Evolutionary conservation across 1,284 basidiomycete species (phyloP), one percentile per base, ranked within the genome.

Genomic region (Pisolithus thermaeus): DNA sequence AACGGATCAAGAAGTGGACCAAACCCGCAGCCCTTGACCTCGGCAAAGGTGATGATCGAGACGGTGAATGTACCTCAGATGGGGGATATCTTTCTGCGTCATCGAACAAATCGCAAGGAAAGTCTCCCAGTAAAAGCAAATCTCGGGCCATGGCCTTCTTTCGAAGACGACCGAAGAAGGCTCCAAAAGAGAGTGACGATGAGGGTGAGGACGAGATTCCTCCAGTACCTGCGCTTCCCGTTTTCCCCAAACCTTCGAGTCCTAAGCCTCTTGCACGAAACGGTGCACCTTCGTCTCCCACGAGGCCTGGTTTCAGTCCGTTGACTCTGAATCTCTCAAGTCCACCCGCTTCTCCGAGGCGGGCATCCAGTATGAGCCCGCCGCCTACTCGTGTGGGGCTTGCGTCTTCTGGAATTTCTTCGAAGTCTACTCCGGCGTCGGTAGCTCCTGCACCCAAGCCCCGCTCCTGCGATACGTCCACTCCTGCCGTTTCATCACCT

Each of bases 141-240:
- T 61, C 67, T 25, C 65, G 66, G 47, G 65, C 63, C 39, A 65
- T 65, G 55, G 60, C 64, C 16, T 65, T 65, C 55, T 65, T 65
- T 50, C 60, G 67, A 38, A 65, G 67, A 25, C 61, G 64, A 12
- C 39, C 54, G 9, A 69, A 65, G 51, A 69, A 62, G 32, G 22
- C 47, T 6, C 48, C 35, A n/a, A 58, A 44, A 40, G 55, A 39
- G 32, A 65, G 64, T 37, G 64, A 65, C 20, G 64, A 65, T 18
- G 64, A 65, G 25, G 65, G 65, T 9, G 63, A 65, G 5, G 56
- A 60, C 16, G 35, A 12, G 8, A 54, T 65, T 46, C 64, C 64
- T 32, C 64, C 64, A 30, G 64, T 65, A 20, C 64, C 64, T 47
- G 65, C 67, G 1, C 57, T 65, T 11, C 64, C 64, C 18, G 32